Evolutionary conservation across 2,329 filamentous ascomycete genomes (phyloP), one percentile per base, ranked within the genome.

Genomic region (Ciborinia camelliae): DNA sequence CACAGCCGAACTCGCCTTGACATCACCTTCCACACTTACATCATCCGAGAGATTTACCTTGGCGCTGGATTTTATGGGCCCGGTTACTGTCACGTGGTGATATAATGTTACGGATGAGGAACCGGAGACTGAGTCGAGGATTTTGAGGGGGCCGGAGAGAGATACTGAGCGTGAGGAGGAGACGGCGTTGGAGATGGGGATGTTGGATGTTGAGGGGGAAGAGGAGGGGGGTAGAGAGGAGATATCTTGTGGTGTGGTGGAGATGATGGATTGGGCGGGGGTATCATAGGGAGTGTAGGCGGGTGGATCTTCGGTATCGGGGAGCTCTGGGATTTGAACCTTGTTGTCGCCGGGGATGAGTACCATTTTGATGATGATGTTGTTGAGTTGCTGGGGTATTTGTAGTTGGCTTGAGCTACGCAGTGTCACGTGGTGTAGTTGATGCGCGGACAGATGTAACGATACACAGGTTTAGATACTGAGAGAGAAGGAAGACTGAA

Each of bases 11-110:
- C 62, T 65, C 10, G 64, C 50, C 12, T 66, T 57, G 1, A 73
- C 51, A 35, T 71, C 70, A 0, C 68, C 71, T 37, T 64, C 61
- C 2, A 73, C 69, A 2, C 32, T 55, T 10, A 73, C 54, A n/a
- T 65, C 20, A 14, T 70, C 66, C 9, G 54, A 60, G 4, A 73
- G 60, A 3, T 45, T 63, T 20, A 73, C 45, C 8, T 35, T 60
- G 0, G 66, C 65, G 1, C 65, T 68, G 12, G 62, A 62, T 30
- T 57, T 45, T 0, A 68, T 9, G 20, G 68, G 67, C 0, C 67
- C 68, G 20, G 59, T 51, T 9, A 70, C 52, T 2, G 28, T 47
- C 2, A 70, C 35, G 18, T 55, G 39, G 18, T 63, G 54, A 6
- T 41, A 55, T 2, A 70, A 53, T 6, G 63, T 63, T 0, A 70